Base-by-base conservation (phyloP, 768 basidiomycete species). In the Boletus edulis region DNA sequence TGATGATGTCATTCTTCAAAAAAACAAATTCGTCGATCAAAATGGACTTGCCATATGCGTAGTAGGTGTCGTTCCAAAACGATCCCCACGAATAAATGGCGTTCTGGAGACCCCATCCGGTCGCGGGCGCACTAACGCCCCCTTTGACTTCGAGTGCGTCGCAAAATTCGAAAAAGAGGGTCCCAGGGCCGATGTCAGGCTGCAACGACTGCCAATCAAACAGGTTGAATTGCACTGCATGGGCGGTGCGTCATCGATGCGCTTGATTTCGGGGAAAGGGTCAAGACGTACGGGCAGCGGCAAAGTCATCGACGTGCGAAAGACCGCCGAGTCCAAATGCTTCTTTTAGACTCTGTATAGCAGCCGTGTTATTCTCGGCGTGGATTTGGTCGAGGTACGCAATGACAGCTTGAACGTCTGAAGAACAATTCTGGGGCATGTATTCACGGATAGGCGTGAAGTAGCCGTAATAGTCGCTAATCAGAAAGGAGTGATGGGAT, bases 341-440 rank as follows among this genome's bases (percentile, higher is more conserved):
- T 14, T 78, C 73, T 66, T 89, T 85, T 56, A 89, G 67, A 20
- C 59, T 62, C 52, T 82, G 68, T 35, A 87, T 83, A 13, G 81
- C 79, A 29, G 69, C 66, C 7, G 65, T 52, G 56, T 83, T 73
- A 1, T 74, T 73, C 4, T 72, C 72, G 0, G 70, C 68, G 59
- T 87, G 82, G 7, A 82, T 80, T 50, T 75, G 48, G 62, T 89
- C 88, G 38, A 89, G 71, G 59, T 86, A 78, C 6, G 77, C 63
- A 50, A 89, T 78, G 15, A 85, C 86, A 5, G 78, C 78, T 65
- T 86, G 72, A 31, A 89, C 78, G 62, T 91, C 89, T 0, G 85
- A 79, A 9, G 86, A 88, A 70, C 89, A 91, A 67, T 91, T 90
- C 58, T 60, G 59, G 3, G 87, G 83, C 85, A 88, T 89, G 62